Conservation (phyloP, 805 yeast genomes). For the Candida insectorum region DNA sequence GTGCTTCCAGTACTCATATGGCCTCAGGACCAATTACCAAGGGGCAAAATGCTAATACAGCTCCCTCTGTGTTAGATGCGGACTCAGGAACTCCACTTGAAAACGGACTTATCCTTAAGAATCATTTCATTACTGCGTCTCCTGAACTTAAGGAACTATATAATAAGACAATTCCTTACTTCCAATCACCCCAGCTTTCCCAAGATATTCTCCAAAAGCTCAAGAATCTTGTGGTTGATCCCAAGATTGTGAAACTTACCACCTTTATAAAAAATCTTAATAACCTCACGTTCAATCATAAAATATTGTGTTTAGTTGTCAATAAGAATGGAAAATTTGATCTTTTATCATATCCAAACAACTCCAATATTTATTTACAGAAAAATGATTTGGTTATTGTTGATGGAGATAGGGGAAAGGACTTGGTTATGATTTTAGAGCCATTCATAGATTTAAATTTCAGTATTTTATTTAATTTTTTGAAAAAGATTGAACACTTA, state of each 20-base stretch:
- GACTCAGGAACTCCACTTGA: no score
- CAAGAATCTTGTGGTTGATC: slow-evolving; percentile 22
- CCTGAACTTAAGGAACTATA: slow-evolving; percentile 51
- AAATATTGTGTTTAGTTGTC: slow-evolving; percentile 46
- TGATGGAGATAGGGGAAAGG: slow-evolving; percentile 85
- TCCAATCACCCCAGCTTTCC: slow-evolving; percentile 33
- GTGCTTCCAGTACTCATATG: no score
- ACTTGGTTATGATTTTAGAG: slow-evolving; percentile 67
- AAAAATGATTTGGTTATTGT: slow-evolving; percentile 68
- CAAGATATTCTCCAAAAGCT: slow-evolving; percentile 24
- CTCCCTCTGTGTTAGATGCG: slow-evolving; percentile 12
- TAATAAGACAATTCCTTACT: slow-evolving; percentile 50
- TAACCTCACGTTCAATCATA: slow-evolving; percentile 39
- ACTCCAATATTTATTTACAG: slow-evolving; percentile 56
- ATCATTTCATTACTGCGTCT: slow-evolving; percentile 57
- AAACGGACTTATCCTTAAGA: slow-evolving; percentile 58
- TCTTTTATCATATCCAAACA: slow-evolving; percentile 61
- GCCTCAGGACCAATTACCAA: neutral
- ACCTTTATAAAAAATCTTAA: slow-evolving; percentile 39
- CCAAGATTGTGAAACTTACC: slow-evolving; percentile 28
- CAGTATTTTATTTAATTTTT: slow-evolving; percentile 69
- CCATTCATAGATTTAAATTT: slow-evolving; percentile 59
- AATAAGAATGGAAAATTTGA: slow-evolving; percentile 68
- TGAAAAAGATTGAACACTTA: slow-evolving; percentile 70
- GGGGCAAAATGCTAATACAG: neutral